phyloP scores from a whole-genome alignment of 2,329 filamentous ascomycete species.

The Ceratocystis variospora region DNA sequence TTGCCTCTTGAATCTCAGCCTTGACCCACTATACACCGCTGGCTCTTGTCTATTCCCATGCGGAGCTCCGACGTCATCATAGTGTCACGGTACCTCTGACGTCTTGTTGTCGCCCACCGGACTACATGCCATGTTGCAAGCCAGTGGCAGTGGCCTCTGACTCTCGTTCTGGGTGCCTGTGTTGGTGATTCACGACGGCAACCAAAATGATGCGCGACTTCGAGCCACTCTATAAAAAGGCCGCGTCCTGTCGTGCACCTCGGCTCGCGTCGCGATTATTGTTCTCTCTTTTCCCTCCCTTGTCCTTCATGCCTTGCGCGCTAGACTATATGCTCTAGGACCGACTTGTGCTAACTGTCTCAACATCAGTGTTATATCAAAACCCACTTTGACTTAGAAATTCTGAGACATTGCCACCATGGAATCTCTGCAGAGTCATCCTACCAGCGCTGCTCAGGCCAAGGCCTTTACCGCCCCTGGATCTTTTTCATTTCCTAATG shows the following conservation, averaged over 20 bases:
- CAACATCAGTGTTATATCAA: no score
- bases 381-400: neutral
- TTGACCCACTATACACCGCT: neutral
- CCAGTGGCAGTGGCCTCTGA: neutral
- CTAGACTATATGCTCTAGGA: neutral
- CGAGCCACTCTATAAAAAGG: neutral
- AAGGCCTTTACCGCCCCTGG: conserved; percentile 89
- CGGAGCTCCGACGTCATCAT: no score
- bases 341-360: neutral
- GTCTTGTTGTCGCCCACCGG: no score
- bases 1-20: neutral
- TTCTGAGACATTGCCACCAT: conserved; percentile 33
- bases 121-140: no score
- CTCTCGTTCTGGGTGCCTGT: neutral
- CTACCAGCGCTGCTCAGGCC: conserved; percentile 79
- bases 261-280: neutral
- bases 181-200: neutral
- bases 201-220: neutral
- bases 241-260: neutral
- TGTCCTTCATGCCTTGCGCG: no score
- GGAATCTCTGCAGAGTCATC: conserved; percentile 85
- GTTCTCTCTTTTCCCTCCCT: no score
- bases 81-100: no score
- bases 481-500: conserved; percentile 83
- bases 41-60: no score